Percentiles rank a stretch among this genome's conserved stretches.
These are phyloP conservation scores for Pestalotiopsis sp. DNA, from an alignment of 2,329 filamentous ascomycete species.

Conservation along the genomic window DNA sequence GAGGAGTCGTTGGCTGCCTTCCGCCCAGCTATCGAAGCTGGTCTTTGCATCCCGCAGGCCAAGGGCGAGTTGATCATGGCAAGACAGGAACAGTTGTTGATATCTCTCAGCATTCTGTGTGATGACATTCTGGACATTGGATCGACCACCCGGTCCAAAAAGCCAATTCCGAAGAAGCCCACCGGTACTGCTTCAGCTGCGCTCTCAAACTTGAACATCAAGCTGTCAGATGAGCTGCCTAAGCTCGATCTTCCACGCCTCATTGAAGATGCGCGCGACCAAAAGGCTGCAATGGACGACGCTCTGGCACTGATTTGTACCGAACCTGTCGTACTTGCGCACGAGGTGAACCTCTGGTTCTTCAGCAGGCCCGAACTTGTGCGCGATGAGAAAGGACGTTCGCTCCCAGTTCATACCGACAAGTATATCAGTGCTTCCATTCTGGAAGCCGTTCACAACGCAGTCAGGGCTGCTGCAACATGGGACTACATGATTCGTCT, in stretches of 20 bases:
- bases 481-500: conserved; percentile 45
- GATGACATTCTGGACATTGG: conserved; percentile 44
- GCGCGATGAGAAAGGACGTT: conserved; percentile 46
- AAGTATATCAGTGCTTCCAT: conserved; percentile 44
- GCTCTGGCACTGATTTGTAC: conserved; percentile 35
- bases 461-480: conserved; percentile 36
- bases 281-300: conserved; percentile 36
- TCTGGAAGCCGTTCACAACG: conserved; percentile 42
- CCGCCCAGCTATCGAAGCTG: conserved; percentile 21
- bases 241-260: conserved; percentile 37
- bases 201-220: conserved; percentile 36
- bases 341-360: conserved; percentile 40
- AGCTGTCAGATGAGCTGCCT: conserved; percentile 18
- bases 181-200: conserved; percentile 30
- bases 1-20: conserved; percentile 26
- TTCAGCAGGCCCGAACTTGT: conserved; percentile 45
- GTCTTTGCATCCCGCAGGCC: conserved; percentile 30
- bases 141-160: conserved; percentile 31
- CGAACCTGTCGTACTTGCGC: conserved; percentile 35
- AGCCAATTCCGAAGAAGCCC: conserved; percentile 31
- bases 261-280: conserved; percentile 33
- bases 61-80: conserved; percentile 40
- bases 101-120: conserved; percentile 43
- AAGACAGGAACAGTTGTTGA: conserved; percentile 40
- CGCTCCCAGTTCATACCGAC: conserved; percentile 40